Percentiles rank a stretch among this genome's conserved stretches.
phyloP scores from a whole-genome alignment of 352 stramenopile genomes.

The Phytophthora cactorum region DNA sequence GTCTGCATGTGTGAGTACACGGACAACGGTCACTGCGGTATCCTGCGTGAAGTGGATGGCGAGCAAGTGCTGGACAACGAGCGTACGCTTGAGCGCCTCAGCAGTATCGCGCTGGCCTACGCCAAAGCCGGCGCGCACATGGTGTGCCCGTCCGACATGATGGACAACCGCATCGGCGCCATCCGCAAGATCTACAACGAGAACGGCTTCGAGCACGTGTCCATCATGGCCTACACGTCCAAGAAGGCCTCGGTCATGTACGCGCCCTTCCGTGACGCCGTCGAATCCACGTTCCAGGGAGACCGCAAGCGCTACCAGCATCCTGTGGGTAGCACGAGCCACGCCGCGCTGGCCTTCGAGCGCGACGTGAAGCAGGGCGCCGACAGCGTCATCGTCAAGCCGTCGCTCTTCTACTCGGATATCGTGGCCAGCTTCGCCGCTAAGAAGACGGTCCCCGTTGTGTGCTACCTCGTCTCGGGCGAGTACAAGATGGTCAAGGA shows the following conservation, averaged over 20 bases:
- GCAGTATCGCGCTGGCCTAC: conserved; percentile 95
- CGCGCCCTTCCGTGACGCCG: conserved; percentile 96
- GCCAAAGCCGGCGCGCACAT: conserved; percentile 97
- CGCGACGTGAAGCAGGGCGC: conserved; percentile 91
- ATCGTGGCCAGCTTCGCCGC: conserved; percentile 95
- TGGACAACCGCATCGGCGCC: conserved; percentile 97
- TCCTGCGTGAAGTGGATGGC: conserved; percentile 89
- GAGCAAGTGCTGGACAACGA: conserved; percentile 98
- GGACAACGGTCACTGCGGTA: conserved; percentile 87
- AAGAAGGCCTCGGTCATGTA: conserved; percentile 98
- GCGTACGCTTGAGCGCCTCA: conserved; percentile 96
- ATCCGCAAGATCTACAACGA: conserved; percentile 96
- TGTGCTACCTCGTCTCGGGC: conserved; percentile 98
- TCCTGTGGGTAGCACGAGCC: conserved; percentile 81
- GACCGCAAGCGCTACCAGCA: conserved; percentile 98
- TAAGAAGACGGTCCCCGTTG: conserved; percentile 94
- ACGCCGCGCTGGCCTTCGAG: conserved; percentile 80
- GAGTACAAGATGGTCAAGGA: conserved; percentile 99
- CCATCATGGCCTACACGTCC: conserved; percentile 99
- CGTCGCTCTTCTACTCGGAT: conserved; percentile 98
- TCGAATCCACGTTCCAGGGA: conserved; percentile 96
- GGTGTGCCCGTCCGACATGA: conserved; percentile 97
- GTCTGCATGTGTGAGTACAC: conserved; percentile 93
- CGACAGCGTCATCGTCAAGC: conserved; percentile 99
- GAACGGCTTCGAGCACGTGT: conserved; percentile 97